Base-by-base conservation (phyloP, 2,329 filamentous ascomycete genomes). In the Akanthomyces uredinophilus region DNA sequence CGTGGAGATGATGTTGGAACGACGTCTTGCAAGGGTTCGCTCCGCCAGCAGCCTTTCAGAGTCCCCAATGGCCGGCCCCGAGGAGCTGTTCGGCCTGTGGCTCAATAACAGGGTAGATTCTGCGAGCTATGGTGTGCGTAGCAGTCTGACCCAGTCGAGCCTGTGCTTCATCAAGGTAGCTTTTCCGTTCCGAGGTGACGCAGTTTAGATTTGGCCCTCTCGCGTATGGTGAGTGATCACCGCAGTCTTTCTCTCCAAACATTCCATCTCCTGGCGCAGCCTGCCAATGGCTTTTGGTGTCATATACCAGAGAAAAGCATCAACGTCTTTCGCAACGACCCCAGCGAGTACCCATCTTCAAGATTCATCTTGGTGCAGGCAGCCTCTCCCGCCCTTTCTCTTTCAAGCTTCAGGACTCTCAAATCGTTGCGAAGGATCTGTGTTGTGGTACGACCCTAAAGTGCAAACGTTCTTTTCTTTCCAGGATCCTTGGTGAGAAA, bases 331-430 rank as follows among this genome's bases (percentile, higher is more conserved):
- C 3, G 72, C 69, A 20, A 73, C 62, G 3, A 60, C 64, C 4
- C 77, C 78, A 10, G 63, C 62, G 29, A 79, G 53, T 10, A 78
- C 70, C 2, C 57, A 60, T 6, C n/a, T n/a, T 75, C 70, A 7
- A 78, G 66, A 5, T 49, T 64, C 1, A 67, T 65, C 43, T 74
- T 75, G 3, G 75, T 74, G 10, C 64, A 61, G 1, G 68, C 70
- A 5, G 79, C 71, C 1, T 65, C 63, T 50, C 70, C 67, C 5
- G 64, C 64, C 24, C 66, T 61, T 5, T 73, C 69, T 0, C 77
- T 74, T 64, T 78, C 76, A 20, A 80, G 63, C 60, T 74, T 76
- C 37, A 80, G 60, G 5, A 71, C 68, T 5, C 68, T 69, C 51
- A 74, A 74, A 73, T 27, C 51, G n/a, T 14, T 39, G 16, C 18